Evolutionary conservation across 768 basidiomycete species (phyloP).

Genomic region (Flagelloscypha sp.): DNA sequence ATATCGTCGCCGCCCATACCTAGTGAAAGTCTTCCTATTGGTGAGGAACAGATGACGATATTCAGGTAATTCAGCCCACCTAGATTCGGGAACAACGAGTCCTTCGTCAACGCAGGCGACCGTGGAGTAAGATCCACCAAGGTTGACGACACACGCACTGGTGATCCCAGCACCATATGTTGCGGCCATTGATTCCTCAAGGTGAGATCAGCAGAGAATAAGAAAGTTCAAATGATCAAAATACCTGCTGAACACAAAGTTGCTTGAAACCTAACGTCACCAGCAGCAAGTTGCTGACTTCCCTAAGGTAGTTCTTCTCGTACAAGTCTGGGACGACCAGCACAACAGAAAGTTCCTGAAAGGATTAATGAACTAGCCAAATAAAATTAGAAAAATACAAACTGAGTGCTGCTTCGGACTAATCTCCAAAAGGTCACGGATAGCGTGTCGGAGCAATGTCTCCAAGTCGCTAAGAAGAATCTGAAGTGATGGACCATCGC

Average conservation of each 20-base stretch:
- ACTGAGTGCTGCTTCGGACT: conserved; percentile 52
- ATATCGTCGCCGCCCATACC: conserved; percentile 94
- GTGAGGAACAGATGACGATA: conserved; percentile 4
- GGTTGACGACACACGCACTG: conserved; percentile 91
- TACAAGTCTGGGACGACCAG: conserved; percentile 91
- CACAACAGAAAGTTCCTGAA: conserved; percentile 77
- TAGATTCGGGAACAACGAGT: conserved; percentile 75
- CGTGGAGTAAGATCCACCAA: conserved; percentile 77
- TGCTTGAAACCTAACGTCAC: conserved; percentile 87
- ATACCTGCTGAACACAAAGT: conserved; percentile 83
- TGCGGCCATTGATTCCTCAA: conserved; percentile 83
- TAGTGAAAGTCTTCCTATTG: conserved; percentile 53
- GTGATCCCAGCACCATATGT: conserved; percentile 94
- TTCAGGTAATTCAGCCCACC: conserved; percentile 37
- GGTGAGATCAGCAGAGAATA: not conserved
- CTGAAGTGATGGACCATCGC: conserved; percentile 67
- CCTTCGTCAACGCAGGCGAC: conserved; percentile 96
- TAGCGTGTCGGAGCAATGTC: conserved; percentile 49
- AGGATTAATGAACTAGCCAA: conserved; percentile 2
- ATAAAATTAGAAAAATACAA: conserved; percentile 7
- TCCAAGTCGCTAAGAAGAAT: conserved; percentile 73
- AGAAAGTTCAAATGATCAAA: conserved; percentile 1
- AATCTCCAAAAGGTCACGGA: conserved; percentile 58
- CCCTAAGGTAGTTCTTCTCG: conserved; percentile 75
- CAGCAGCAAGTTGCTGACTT: conserved; percentile 65